A percentile compares a stretch with the other conserved stretches of the same genome.
phyloP scores from a whole-genome alignment of 495 filamentous ascomycete genomes.

The Oleoguttula mirabilis region DNA sequence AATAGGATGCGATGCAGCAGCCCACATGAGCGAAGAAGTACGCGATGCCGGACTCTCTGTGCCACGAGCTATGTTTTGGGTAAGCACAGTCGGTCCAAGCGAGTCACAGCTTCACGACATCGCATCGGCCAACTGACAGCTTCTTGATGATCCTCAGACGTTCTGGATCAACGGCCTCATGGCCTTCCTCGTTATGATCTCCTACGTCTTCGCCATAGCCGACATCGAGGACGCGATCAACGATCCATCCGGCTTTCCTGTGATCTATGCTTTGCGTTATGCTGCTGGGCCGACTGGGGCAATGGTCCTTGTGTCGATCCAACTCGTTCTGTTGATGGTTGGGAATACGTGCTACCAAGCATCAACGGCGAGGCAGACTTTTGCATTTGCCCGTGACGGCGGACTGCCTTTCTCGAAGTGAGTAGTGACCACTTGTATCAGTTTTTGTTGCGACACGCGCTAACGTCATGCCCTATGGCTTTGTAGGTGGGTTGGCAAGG shows the following conservation, averaged over 20 bases:
- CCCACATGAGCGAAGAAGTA: constrained; percentile 15
- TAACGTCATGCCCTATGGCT: background rate
- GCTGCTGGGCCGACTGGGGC: background rate
- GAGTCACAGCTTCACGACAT: too few species aligned
- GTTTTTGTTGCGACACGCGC: background rate
- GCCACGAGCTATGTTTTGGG: constrained; percentile 22
- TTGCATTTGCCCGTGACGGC: constrained; percentile 12
- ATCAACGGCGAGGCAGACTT: constrained; percentile 6
- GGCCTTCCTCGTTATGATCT: constrained; percentile 4
- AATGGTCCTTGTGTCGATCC: constrained; percentile 1
- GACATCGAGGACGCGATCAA: constrained; percentile 2
- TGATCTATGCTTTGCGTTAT: constrained; percentile 10
- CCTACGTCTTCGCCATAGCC: constrained; percentile 6
- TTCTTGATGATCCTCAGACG: constrained; percentile 4
- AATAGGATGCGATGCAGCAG: constrained; percentile 11
- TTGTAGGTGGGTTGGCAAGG: constrained; percentile 1
- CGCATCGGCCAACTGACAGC: too few species aligned
- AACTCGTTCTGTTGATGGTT: background rate
- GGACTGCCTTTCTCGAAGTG: constrained; percentile 14
- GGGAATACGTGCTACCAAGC: constrained; percentile 4
- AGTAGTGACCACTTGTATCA: background rate
- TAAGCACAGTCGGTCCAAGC: too few species aligned
- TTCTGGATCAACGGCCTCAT: constrained; percentile 12
- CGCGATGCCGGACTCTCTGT: constrained; percentile 9
- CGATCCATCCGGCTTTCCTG: constrained; percentile 1